Conservation (phyloP, 2,329 filamentous ascomycete species). For the Ceratocystis smalleyi region DNA sequence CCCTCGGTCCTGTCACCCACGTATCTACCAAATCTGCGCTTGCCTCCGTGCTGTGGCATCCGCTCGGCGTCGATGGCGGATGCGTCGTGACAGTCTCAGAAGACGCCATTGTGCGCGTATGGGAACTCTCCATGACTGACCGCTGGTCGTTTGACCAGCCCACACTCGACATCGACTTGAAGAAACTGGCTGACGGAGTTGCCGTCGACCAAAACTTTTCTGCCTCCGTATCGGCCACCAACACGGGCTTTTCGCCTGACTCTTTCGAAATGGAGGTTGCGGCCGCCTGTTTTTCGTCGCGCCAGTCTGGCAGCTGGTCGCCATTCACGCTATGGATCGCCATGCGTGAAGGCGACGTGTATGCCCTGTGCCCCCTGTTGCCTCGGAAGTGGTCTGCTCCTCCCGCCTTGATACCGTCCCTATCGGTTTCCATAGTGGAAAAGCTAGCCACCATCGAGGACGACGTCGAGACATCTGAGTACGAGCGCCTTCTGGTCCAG, state of each 20-base stretch:
- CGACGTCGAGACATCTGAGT: conserved; percentile 37
- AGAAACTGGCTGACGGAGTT: conserved; percentile 73
- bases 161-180: conserved; percentile 69
- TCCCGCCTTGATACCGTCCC: conserved; percentile 59
- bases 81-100: conserved; percentile 78
- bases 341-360: conserved; percentile 88
- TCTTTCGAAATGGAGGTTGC: conserved; percentile 87
- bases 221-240: conserved; percentile 57
- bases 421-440: conserved; percentile 68
- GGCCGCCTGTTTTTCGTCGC: conserved; percentile 60
- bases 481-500: conserved; percentile 41
- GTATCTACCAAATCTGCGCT: conserved; percentile 73
- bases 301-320: conserved; percentile 68
- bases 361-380: conserved; percentile 79
- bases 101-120: conserved; percentile 75
- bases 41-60: conserved; percentile 79
- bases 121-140: conserved; percentile 75
- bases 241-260: conserved; percentile 75
- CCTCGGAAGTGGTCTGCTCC: conserved; percentile 74
- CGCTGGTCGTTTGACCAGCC: conserved; percentile 78
- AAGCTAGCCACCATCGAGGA: conserved; percentile 50
- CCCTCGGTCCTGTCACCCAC: conserved; percentile 82
- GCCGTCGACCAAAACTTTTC: conserved; percentile 70
- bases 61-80: conserved; percentile 64
- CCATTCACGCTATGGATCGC: conserved; percentile 93